Evolutionary conservation across 1,284 basidiomycete species (phyloP), one percentile per base, ranked within the genome.

Genomic region (Leccinum griseonigrum): DNA sequence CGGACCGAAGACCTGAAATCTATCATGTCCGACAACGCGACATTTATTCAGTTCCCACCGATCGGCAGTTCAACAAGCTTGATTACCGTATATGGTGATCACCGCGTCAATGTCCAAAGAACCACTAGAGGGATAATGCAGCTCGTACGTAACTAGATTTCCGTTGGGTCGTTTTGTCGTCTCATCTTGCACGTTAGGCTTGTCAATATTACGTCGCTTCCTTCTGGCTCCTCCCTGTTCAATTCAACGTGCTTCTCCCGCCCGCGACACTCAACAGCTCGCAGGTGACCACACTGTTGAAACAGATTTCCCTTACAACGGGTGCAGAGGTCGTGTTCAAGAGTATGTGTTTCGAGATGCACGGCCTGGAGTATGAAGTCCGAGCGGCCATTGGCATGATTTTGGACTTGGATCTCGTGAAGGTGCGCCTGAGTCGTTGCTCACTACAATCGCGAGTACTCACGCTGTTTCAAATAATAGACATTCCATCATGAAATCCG

Each of bases 291-390:
- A 86, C 88, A 1, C 83, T 97, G 53, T 81, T 98, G 61, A 94
- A 94, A 75, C 89, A 92, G 71, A 91, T 98, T 59, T 91, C 94
- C 54, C 87, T 90, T 66, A 81, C 86, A 13, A 94, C 94, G 1
- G 94, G 96, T 3, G 94, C 97, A 34, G 97, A 98, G 75, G 87
- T 97, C 38, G 94, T 98, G 7, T 98, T 97, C 82, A 98, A 98
- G 79, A 91, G 88, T 72, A 97, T 97, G 85, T 95, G 93, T 77
- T 98, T 98, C 70, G 97, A 98, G 79, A 89, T 97, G 80, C 94
- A 98, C 71, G 97, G 97, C n/a, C 82, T 96, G 50, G 96, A 98
- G 75, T 84, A 89, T 61, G 94, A 98, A 80, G 94, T 98, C 32
- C 87, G 95, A 61, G 81, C 87, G 9, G 95, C 94, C 0, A 86